Evolutionary conservation across 2,329 filamentous ascomycete genomes (phyloP).

Genomic region (Ophiostoma sp.): DNA sequence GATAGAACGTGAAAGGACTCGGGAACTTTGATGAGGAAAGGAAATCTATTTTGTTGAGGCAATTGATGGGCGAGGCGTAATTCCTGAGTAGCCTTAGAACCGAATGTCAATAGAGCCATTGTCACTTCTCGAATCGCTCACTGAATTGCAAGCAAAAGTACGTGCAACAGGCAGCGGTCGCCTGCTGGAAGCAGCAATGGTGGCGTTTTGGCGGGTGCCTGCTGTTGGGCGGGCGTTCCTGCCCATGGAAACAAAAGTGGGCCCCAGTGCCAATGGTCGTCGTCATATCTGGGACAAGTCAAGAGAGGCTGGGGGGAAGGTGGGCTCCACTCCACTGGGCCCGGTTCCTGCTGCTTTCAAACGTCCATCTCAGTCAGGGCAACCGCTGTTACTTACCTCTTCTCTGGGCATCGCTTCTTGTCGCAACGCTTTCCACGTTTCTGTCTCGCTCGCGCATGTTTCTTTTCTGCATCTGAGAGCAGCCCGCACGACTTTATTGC

Average conservation of each 20-base stretch:
- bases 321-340: conserved; percentile 26
- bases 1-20: background rate
- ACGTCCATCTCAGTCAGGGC: conserved; percentile 19
- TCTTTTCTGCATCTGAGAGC: background rate
- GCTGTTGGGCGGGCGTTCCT: background rate
- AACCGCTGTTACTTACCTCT: background rate
- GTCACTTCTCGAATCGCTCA: background rate
- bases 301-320: conserved; percentile 24
- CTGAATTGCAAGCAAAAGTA: background rate
- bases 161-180: background rate
- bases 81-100: background rate
- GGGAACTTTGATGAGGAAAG: background rate
- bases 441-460: conserved; percentile 7
- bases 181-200: background rate
- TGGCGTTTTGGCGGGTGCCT: conserved; percentile 19
- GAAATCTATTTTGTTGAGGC: background rate
- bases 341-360: conserved; percentile 21
- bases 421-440: conserved; percentile 14
- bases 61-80: background rate
- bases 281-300: conserved; percentile 27
- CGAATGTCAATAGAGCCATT: background rate
- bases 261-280: conserved; percentile 16
- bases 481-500: background rate
- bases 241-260: conserved; percentile 25
- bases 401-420: background rate